phyloP scores from a whole-genome alignment of 2,329 filamentous ascomycete species.

The Rhinocladiella similis region DNA sequence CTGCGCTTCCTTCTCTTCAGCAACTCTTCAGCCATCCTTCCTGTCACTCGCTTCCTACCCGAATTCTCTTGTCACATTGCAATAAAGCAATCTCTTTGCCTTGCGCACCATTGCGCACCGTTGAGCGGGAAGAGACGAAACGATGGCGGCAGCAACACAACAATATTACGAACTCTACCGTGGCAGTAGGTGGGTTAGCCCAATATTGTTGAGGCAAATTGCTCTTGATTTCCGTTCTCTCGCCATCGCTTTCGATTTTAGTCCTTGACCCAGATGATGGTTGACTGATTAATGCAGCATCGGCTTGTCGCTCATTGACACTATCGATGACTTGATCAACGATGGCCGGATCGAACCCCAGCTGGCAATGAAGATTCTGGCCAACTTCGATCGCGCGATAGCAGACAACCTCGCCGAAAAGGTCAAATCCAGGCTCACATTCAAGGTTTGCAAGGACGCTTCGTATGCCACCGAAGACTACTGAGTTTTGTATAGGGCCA shows the following conservation, averaged over 20 bases:
- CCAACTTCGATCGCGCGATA: slow-evolving; percentile 91
- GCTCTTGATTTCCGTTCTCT: not conserved
- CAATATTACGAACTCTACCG: slow-evolving; percentile 93
- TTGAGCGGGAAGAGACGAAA: not conserved
- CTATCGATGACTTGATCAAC: slow-evolving; percentile 93
- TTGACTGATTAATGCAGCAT: slow-evolving; percentile 61
- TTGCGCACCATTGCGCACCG: too few relatives aligned
- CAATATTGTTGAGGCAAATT: not conserved
- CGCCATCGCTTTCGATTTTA: not conserved
- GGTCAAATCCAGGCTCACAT: slow-evolving; percentile 85
- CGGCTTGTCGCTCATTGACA: slow-evolving; percentile 89
- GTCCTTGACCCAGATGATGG: not conserved
- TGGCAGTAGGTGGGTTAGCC: slow-evolving; percentile 77
- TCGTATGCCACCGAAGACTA: not conserved
- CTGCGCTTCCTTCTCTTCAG: too few relatives aligned
- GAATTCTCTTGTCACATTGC: too few relatives aligned
- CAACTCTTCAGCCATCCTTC: too few relatives aligned
- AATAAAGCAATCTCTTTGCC: too few relatives aligned
- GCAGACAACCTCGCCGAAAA: slow-evolving; percentile 88
- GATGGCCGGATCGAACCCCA: slow-evolving; percentile 95
- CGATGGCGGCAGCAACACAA: slow-evolving; percentile 37
- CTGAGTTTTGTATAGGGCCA: slow-evolving; percentile 66
- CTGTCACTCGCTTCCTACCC: too few relatives aligned
- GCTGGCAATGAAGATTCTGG: slow-evolving; percentile 96
- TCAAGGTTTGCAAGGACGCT: slow-evolving; percentile 69